Base-by-base conservation (phyloP, 805 yeast species). In the Zygosaccharomyces rouxii region DNA sequence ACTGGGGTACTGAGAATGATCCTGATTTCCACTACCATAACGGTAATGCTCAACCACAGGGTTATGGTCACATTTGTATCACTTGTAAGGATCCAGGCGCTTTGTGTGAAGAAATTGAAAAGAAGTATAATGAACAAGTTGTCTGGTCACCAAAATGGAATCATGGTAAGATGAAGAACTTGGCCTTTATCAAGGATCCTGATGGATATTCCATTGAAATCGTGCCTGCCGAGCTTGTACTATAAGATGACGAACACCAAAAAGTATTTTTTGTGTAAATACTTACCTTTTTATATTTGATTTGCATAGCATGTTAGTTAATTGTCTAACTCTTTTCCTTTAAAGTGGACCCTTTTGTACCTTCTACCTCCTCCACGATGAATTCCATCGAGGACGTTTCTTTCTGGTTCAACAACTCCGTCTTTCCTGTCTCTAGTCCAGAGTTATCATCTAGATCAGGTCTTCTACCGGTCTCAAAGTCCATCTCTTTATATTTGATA, bases 1-100 rank as follows among this genome's bases (percentile, higher is more conserved):
- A 94, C 72, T 92, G 89, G 84, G 99, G 98, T 19, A 88, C 97
- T 19, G 99, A 94, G 65, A 61, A 71, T 18, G 96, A 92, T 53
- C 75, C 77, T 14, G 74, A 76, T 4, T 87, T 89, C 71, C 70
- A 75, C 44, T 94, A 92, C 68, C 95, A 89, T 69, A 81, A 79
- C 54, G 96, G 96, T 51, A 89, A 89, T 67, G 80, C 80, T 14
- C 74, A 80, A 38, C 83, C 84, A 21, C 83, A 80, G 62, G 98
- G 98, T 11, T 94, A 78, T 63, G 95, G 94, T 37, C 97, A 92
- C 70, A 77, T 87, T 51, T 86, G 95, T 56, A 71, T 94, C 26
- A 74, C 88, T 6, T 79, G 81, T 47, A 73, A 78, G 37, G 80
- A 86, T 55, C 81, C 95, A 14, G 60, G 49, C 13, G 43, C 42